Evolutionary conservation across 192 early-diverging fungal species (phyloP), one percentile per base, ranked within the genome.

Genomic region (Chytriomyces hyalinus): DNA sequence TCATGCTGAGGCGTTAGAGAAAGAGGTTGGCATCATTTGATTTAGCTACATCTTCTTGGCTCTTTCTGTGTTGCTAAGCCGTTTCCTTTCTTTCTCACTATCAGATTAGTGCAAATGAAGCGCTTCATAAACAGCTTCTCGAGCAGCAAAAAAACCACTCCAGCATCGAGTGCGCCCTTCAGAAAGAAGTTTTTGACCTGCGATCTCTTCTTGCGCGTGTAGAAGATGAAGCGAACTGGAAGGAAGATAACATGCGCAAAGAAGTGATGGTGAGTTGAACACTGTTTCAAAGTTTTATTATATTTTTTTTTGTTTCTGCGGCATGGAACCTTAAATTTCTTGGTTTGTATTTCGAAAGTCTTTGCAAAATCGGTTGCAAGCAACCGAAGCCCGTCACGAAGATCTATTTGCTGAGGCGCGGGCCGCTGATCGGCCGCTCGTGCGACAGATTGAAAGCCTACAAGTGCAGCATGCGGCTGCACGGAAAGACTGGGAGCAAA

Each of bases 181-280:
- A 74, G 48, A 77, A 79, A 49, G 83, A 87, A 76, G 69, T 83
- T 13, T 68, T 70, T 26, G 81, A 84, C 20, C 66, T 87, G 28
- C 79, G 80, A 15, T 28, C 51, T 3, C 53, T 75, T 5, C 59
- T 87, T 11, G 24, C 81, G 28, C 72, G 78, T 17, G 43, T 63
- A 1, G 83, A 87, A 65, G 83, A 87, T 28, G 86, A 87, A 59
- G 59, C 83, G 5, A 82, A 79, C 24, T 84, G 82, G 85, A 80
- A 78, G 70, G 85, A 86, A 75, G 85, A 86, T 11, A 79, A 47
- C 43, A 57, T 83, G n/a, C 66, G 79, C 4, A 80, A 75, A 61
- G 85, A 86, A 57, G 78, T 84, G 46, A 26, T 6, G 36, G 78
- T 80, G 59, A 13, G 75, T 15, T 2, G 43, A 11, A 17, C 20